Base-by-base conservation (phyloP, 306 rosid genomes). In the Herpetospermum pedunculosum region DNA sequence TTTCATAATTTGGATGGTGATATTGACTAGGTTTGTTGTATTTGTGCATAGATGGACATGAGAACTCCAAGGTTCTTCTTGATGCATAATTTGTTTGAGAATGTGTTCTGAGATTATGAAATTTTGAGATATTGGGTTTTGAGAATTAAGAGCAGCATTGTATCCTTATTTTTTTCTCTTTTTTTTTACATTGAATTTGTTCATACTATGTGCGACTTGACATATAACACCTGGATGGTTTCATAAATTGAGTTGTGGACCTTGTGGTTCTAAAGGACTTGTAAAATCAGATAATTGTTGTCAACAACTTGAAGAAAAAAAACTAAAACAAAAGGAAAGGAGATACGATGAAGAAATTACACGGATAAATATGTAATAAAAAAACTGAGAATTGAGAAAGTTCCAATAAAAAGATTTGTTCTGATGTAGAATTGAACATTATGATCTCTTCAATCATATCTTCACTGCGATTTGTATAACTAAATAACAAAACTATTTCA, bases 401-500 rank as follows among this genome's bases (percentile, higher is more conserved):
- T 59, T 32, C 18, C 15, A 32, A 7, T 8, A 38, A 8, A 63
- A 35, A 63, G 26, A 4, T 9, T 35, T 35, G 8, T 38, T 18
- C 47, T 40, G 49, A 26, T 68, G 53, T 13, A 59, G 34, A 46
- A 46, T 28, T 46, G 73, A 70, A 16, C 38, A 26, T 4, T 18
- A 4, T 8, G 19, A 28, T 70, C 37, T 44, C 55, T 69, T 53
- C 76, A 72, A n/a, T 18, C 11, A 13, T 43, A 3, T 40, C 19
- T 21, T 14, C 11, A 19, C 16, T 65, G 32, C 9, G 2, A 57
- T 58, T 6, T 21, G 34, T 40, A 40, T 38, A 68, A 37, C 52
- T 10, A 10, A n/a, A 50, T 3, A 19, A 8, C n/a, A 49, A 50
- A 19, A 21, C 80, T 62, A 32, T 75, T 77, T 72, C 79, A 95